Base-by-base conservation (phyloP, 1,284 basidiomycete species). In the Paramarasmius palmivorus region DNA sequence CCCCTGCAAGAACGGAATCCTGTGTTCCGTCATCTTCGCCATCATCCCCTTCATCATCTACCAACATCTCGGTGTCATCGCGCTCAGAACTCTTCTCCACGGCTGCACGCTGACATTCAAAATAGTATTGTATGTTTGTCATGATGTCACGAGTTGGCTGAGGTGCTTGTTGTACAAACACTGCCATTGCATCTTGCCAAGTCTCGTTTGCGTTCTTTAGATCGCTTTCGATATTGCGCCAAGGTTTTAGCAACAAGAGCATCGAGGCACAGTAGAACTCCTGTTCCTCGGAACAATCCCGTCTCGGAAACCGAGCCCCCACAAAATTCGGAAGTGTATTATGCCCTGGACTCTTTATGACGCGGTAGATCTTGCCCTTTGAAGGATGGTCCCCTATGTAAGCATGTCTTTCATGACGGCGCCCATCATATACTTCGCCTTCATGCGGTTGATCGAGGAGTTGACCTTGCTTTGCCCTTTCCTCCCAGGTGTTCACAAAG, bases 221-320 rank as follows among this genome's bases (percentile, higher is more conserved):
- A 29, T 73, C 71, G 0, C 12, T 54, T 6, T 26, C 4, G 0
- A 73, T 1, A 14, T 56, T 45, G 1, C 69, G 42, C 75, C 76
- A 78, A 17, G 75, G 74, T 42, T 69, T 71, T 0, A 78, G 54
- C 0, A 77, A 59, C 8, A 66, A 3, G 1, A 77, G 52, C 62
- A 77, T 74, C 3, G 50, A 60, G 3, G 74, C 74, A 49, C 62
- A 70, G 53, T 73, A 76, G 7, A 69, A 63, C 2, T 60, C 61
- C 10, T 61, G 42, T 5, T 34, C 53, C 0, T 61, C 60, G 6
- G 55, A 48, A 38, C 70, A 63, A 42, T 73, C 63, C 1, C 52
- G 49, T 6, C 59, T 41, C 1, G 70, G 68, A 47, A 75, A 69
- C 48, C 61, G 70, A 9, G 15, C 50, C 0, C 72, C 72, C 20